Conservation (phyloP, 768 basidiomycete species). For the Pleurotus cornucopiae region DNA sequence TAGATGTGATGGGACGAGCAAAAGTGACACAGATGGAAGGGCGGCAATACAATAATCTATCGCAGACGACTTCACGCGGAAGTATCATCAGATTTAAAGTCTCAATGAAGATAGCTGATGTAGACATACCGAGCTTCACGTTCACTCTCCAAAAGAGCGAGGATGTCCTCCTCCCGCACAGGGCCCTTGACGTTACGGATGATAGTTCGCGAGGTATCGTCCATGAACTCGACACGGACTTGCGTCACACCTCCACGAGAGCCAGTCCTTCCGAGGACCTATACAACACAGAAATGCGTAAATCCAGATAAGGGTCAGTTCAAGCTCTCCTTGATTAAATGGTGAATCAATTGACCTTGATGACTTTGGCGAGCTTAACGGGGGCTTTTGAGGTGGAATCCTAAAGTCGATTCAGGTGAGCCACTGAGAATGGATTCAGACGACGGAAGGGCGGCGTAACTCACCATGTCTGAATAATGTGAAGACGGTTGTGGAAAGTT, state of each 20-base stretch:
- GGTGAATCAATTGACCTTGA: constrained; percentile 62
- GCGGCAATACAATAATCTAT: background rate
- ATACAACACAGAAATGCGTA: constrained; percentile 11
- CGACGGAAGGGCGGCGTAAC: background rate
- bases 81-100: background rate
- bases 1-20: background rate
- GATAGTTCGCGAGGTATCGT: constrained; percentile 91
- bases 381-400: constrained; percentile 79
- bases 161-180: constrained; percentile 92
- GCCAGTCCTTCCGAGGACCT: constrained; percentile 98
- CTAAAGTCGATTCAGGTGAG: constrained; percentile 27
- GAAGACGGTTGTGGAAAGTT: background rate
- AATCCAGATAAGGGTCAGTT: background rate
- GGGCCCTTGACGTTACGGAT: constrained; percentile 99
- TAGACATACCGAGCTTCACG: constrained; percentile 95
- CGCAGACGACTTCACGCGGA: background rate
- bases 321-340: background rate
- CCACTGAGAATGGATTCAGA: too few relatives aligned
- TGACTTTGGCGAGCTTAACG: constrained; percentile 96
- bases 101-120: background rate
- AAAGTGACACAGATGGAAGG: background rate
- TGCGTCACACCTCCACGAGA: constrained; percentile 99
- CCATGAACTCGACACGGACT: constrained; percentile 99
- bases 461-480: constrained; percentile 1
- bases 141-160: constrained; percentile 95